Evolutionary conservation across 202 grass and related monocot genomes (phyloP).

Genomic region (Schoenoplectus tabernaemontani): DNA sequence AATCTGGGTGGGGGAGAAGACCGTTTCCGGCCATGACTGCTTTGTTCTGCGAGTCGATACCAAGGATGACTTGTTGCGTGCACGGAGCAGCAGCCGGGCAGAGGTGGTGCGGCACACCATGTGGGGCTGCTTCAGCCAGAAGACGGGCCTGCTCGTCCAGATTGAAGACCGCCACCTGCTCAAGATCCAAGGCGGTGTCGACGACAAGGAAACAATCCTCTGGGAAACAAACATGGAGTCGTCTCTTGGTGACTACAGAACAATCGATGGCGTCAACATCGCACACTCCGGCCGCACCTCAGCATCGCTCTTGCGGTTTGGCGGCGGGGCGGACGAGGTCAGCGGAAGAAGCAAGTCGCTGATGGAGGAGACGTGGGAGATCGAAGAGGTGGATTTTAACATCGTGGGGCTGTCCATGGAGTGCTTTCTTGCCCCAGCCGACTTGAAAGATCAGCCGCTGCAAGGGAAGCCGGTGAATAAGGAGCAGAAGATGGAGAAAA

Average conservation of each 20-base stretch:
- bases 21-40: constrained; percentile 24
- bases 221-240: constrained; percentile 45
- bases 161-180: constrained; percentile 31
- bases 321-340: background rate
- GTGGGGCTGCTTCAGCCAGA: constrained; percentile 39
- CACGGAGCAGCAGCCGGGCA: constrained; percentile 19
- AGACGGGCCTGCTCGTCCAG: constrained; percentile 29
- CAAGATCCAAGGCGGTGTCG: background rate
- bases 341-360: constrained; percentile 7
- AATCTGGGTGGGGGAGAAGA: constrained; percentile 31
- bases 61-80: background rate
- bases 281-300: constrained; percentile 26
- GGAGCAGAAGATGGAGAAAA: constrained; percentile 5
- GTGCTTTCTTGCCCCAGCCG: constrained; percentile 30
- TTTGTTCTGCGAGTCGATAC: constrained; percentile 32
- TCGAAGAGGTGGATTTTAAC: constrained; percentile 42
- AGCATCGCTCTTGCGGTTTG: constrained; percentile 15
- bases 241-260: constrained; percentile 19
- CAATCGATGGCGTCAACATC: constrained; percentile 31
- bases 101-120: constrained; percentile 32
- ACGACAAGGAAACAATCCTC: background rate
- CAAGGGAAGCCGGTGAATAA: background rate
- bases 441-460: background rate
- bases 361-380: constrained; percentile 40
- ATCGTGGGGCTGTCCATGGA: constrained; percentile 31